Conservation (phyloP, 768 basidiomycete genomes). For the Polyporus arcularius region DNA sequence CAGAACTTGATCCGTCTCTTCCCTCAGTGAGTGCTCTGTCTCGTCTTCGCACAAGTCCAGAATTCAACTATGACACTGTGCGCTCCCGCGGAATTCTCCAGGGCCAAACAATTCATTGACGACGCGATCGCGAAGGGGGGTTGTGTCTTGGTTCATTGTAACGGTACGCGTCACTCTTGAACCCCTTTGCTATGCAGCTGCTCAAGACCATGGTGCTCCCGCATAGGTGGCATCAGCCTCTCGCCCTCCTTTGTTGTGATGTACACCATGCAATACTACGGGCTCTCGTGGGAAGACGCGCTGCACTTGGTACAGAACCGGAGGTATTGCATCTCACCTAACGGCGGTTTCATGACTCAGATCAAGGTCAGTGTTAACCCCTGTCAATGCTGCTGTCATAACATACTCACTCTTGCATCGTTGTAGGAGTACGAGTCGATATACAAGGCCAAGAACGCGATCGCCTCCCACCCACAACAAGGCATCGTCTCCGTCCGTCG, state of each 20-base stretch:
- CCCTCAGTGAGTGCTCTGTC: slow-evolving; percentile 58
- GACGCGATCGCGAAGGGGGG: slow-evolving; percentile 65
- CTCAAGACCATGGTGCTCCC: not conserved
- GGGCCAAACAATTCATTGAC: slow-evolving; percentile 78
- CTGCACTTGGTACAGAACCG: slow-evolving; percentile 87
- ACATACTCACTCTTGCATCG: not conserved
- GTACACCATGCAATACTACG: slow-evolving; percentile 88
- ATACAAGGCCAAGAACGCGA: slow-evolving; percentile 74
- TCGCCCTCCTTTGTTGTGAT: slow-evolving; percentile 90
- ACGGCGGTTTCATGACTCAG: slow-evolving; percentile 88
- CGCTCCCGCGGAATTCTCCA: slow-evolving; percentile 28
- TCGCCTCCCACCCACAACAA: slow-evolving; percentile 54
- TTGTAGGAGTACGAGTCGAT: slow-evolving; percentile 90
- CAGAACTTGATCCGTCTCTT: slow-evolving; percentile 93
- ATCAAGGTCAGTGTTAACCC: slow-evolving; percentile 62
- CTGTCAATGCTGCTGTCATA: not conserved
- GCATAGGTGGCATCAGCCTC: slow-evolving; percentile 78
- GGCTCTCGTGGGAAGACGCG: slow-evolving; percentile 85
- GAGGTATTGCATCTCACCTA: slow-evolving; percentile 91
- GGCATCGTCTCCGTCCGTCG: slow-evolving; percentile 52
- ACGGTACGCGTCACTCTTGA: slow-evolving; percentile 50
- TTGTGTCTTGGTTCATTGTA: slow-evolving; percentile 86
- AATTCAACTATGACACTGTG: not conserved
- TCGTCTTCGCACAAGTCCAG: not conserved
- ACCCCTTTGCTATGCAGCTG: not conserved